Conservation (phyloP, 495 filamentous ascomycete species). For the Tetracladium marchalianum region DNA sequence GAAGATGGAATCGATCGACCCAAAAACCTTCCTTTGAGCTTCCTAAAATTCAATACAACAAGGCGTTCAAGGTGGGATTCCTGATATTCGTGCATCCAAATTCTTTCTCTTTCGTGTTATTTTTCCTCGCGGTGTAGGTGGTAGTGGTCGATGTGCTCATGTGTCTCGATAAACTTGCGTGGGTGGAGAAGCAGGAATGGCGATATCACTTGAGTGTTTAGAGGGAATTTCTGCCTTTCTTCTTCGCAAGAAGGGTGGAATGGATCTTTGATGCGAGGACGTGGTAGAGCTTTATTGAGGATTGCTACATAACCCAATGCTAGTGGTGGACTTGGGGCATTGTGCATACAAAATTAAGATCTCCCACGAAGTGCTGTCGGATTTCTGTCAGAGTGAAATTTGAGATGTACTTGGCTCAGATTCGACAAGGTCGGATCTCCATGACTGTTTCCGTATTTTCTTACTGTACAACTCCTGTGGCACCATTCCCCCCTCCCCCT, state of each 20-base stretch:
- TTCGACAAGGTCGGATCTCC: too few species aligned
- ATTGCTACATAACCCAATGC: constrained; percentile 42
- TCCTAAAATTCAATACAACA: constrained; percentile 18
- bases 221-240: constrained; percentile 10
- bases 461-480: too few species aligned
- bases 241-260: constrained; percentile 13
- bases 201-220: constrained; percentile 36
- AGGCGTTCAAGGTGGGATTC: constrained; percentile 53
- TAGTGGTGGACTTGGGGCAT: constrained; percentile 28
- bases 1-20: constrained; percentile 56
- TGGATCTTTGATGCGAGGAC: constrained; percentile 37
- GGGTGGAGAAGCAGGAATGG: constrained; percentile 43
- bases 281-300: constrained; percentile 44
- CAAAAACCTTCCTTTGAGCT: constrained; percentile 37
- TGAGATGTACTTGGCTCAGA: too few species aligned
- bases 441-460: too few species aligned
- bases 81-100: constrained; percentile 73
- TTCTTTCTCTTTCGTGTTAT: constrained; percentile 18
- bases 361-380: constrained; percentile 28
- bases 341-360: constrained; percentile 44
- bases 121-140: constrained; percentile 28
- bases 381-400: constrained; percentile 1
- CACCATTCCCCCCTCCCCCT: too few species aligned
- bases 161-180: constrained; percentile 33
- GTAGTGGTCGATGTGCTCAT: constrained; percentile 8